Conservation (phyloP, 2,329 filamentous ascomycete genomes). For the Paecilomyces sp. region DNA sequence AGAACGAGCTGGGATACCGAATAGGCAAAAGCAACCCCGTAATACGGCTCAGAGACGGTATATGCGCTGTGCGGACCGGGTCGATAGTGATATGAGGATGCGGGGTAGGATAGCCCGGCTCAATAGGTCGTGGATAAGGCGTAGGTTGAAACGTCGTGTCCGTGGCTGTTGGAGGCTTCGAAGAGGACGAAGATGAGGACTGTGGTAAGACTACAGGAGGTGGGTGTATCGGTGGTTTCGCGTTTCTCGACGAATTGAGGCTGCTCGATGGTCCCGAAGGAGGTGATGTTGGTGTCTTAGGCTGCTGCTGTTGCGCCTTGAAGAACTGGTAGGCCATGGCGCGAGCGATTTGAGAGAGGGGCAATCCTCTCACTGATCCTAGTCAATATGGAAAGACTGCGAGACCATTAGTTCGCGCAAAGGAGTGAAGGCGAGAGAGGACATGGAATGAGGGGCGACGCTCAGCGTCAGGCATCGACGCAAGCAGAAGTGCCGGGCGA, state of each 20-base stretch:
- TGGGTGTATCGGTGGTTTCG: conserved; percentile 22
- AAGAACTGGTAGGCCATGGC: conserved; percentile 33
- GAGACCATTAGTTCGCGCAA: not conserved
- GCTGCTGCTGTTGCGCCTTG: conserved; percentile 24
- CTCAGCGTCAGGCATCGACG: not conserved
- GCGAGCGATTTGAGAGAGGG: not conserved
- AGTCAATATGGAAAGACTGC: not conserved
- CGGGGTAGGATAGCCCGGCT: conserved; percentile 22
- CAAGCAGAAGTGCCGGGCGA: not conserved
- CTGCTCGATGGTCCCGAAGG: conserved; percentile 10
- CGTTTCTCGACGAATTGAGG: conserved; percentile 9
- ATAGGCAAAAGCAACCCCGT: conserved; percentile 54
- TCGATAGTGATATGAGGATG: conserved; percentile 48
- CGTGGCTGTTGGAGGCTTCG: conserved; percentile 15
- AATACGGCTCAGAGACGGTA: conserved; percentile 51
- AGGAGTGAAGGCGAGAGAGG: not conserved
- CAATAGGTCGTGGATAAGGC: conserved; percentile 21
- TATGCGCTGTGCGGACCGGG: conserved; percentile 45
- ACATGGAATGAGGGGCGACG: not conserved
- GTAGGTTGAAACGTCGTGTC: conserved; percentile 20
- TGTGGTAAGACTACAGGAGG: conserved; percentile 20
- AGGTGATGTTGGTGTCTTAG: conserved; percentile 15
- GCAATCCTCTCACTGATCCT: not conserved
- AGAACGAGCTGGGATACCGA: conserved; percentile 55
- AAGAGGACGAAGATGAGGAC: conserved; percentile 11